Evolutionary conservation across 331 rosid species (phyloP).

Genomic region (Pyrus hybrid): DNA sequence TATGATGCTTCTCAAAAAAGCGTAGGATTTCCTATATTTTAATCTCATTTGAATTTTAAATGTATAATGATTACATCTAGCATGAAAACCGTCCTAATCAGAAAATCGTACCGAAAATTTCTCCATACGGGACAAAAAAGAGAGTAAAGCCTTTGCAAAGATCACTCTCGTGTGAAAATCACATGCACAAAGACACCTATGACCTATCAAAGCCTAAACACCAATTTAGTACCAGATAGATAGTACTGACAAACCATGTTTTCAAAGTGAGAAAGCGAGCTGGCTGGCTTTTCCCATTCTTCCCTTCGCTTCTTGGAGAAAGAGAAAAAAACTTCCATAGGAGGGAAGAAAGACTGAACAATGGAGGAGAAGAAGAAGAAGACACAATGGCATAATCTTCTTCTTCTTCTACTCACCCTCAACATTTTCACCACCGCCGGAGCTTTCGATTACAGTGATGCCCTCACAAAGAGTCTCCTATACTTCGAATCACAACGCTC

Average conservation of each 20-base stretch:
- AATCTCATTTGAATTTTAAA: not conserved
- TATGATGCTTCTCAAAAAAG: too few relatives aligned
- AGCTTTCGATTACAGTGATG: slow-evolving; percentile 65
- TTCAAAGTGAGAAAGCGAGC: slow-evolving; percentile 5
- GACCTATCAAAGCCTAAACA: not conserved
- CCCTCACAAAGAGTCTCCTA: slow-evolving; percentile 79
- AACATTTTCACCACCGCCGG: slow-evolving; percentile 15
- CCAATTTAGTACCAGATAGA: not conserved
- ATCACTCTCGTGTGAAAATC: slow-evolving; percentile 36
- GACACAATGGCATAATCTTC: slow-evolving; percentile 22
- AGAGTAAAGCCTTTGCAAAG: slow-evolving; percentile 10
- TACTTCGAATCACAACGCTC: slow-evolving; percentile 97
- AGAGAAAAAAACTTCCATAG: slow-evolving; percentile 5
- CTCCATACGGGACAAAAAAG: not conserved
- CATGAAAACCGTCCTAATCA: not conserved
- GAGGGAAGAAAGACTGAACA: slow-evolving; percentile 3
- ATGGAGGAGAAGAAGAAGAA: slow-evolving; percentile 4
- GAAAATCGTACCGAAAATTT: not conserved
- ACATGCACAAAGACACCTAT: slow-evolving; percentile 1
- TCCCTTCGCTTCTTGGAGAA: not conserved
- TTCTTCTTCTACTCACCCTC: slow-evolving; percentile 13
- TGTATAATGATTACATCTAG: too few relatives aligned
- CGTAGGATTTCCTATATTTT: too few relatives aligned
- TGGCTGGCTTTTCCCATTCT: not conserved
- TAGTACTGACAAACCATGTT: not conserved